These are phyloP conservation scores for Hymenoscyphus scutula DNA, from an alignment of 2,329 filamentous ascomycete genomes.

Conservation along the genomic window DNA sequence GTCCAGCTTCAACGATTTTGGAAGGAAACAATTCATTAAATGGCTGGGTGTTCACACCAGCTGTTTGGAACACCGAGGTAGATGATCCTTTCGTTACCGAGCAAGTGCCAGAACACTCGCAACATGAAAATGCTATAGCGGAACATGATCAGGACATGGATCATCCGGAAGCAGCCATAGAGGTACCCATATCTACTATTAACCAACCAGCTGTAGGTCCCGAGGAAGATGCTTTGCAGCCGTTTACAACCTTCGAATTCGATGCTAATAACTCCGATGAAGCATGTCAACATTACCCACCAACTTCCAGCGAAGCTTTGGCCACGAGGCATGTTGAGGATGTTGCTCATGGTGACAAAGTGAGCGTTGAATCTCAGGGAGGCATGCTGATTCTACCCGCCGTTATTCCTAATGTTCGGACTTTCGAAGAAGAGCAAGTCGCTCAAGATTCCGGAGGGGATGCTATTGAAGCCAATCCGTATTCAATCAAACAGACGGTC, in stretches of 20 bases:
- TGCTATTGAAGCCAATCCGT: neutral
- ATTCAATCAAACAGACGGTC: neutral
- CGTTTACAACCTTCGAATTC: neutral
- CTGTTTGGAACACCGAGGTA: too few relatives aligned
- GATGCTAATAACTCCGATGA: neutral
- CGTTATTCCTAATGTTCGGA: neutral
- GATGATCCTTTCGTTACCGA: neutral
- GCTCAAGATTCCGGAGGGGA: neutral
- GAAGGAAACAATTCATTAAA: neutral
- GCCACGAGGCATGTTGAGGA: neutral
- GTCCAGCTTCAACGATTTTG: neutral
- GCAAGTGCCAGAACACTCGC: neutral
- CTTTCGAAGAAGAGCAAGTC: neutral
- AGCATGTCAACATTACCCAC: conserved; percentile 2
- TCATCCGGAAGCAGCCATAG: neutral
- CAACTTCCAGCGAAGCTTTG: conserved; percentile 18
- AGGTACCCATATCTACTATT: neutral
- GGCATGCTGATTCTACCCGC: neutral
- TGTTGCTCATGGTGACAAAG: neutral
- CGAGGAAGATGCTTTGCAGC: neutral
- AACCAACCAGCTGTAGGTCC: neutral
- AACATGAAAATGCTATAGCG: neutral
- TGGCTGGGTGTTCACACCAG: neutral
- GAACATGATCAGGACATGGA: neutral
- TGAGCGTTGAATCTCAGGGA: neutral